Percentiles rank a stretch among this genome's conserved stretches.
phyloP scores from a whole-genome alignment of 1,284 basidiomycete species.

The Peniophora sp. region DNA sequence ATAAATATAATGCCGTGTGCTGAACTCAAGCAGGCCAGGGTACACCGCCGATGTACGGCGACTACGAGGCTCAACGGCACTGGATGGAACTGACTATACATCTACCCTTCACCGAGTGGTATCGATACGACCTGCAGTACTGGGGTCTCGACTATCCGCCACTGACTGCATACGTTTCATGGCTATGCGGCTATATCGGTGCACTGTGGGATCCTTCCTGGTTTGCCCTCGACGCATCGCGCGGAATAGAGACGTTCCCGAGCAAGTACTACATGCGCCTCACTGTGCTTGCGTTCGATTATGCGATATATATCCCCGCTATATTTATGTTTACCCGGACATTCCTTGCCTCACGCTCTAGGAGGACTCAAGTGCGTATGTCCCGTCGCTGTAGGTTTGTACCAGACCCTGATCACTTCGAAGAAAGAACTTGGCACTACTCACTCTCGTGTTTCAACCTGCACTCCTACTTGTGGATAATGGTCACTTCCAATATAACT shows the following conservation, averaged over 20 bases:
- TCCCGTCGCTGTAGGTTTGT: not conserved
- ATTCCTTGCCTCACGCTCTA: slow-evolving; percentile 62
- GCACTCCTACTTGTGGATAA: slow-evolving; percentile 80
- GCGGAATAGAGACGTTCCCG: slow-evolving; percentile 65
- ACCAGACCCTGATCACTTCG: slow-evolving; percentile 2
- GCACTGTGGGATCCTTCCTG: slow-evolving; percentile 61
- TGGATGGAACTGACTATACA: slow-evolving; percentile 89
- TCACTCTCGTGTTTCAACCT: slow-evolving; percentile 79
- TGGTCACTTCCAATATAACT: slow-evolving; percentile 93
- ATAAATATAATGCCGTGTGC: not conserved
- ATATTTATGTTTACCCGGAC: slow-evolving; percentile 51
- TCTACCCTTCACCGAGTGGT: slow-evolving; percentile 73
- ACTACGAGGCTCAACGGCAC: slow-evolving; percentile 91
- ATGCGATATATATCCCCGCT: slow-evolving; percentile 71
- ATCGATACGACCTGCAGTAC: slow-evolving; percentile 79
- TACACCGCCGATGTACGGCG: slow-evolving; percentile 80
- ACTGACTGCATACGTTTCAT: slow-evolving; percentile 82
- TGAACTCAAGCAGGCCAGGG: slow-evolving; percentile 40
- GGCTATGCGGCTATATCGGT: slow-evolving; percentile 69
- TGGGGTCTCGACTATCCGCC: slow-evolving; percentile 95
- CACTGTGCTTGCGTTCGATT: slow-evolving; percentile 67
- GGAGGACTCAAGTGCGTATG: slow-evolving; percentile 56
- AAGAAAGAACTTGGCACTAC: slow-evolving; percentile 57
- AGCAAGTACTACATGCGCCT: slow-evolving; percentile 78
- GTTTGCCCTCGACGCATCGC: slow-evolving; percentile 69